Evolutionary conservation across 352 stramenopile species (phyloP).

Genomic region (Phytophthora constricta): DNA sequence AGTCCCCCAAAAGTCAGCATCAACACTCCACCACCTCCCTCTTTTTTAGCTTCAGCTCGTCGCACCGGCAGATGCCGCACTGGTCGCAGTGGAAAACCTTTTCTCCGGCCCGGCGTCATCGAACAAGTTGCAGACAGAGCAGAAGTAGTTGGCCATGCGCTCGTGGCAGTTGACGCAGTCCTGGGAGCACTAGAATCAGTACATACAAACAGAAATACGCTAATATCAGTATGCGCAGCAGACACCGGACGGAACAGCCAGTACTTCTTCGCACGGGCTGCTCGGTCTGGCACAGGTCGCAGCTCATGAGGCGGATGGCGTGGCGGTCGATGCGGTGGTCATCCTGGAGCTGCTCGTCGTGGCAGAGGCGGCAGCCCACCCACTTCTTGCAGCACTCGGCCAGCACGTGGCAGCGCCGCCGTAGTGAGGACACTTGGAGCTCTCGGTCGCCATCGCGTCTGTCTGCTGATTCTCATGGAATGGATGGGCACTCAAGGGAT

Average conservation of each 20-base stretch:
- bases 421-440: constrained; percentile 75
- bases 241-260: neutral
- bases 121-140: constrained; percentile 75
- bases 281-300: constrained; percentile 58
- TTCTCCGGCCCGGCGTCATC: constrained; percentile 67
- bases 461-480: too few relatives aligned
- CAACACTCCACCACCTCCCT: too few relatives aligned
- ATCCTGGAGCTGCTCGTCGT: constrained; percentile 55
- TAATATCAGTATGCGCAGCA: too few relatives aligned
- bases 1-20: neutral
- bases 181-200: constrained; percentile 50
- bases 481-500: too few relatives aligned
- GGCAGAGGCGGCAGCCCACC: constrained; percentile 78
- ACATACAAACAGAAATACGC: neutral
- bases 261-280: constrained; percentile 40
- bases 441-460: neutral
- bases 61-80: constrained; percentile 78
- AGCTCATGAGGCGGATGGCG: constrained; percentile 75
- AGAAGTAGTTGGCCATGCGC: constrained; percentile 72
- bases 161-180: constrained; percentile 54
- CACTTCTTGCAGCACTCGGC: constrained; percentile 78
- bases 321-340: constrained; percentile 83
- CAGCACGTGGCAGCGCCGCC: constrained; percentile 65
- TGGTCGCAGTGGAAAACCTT: constrained; percentile 80
- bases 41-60: constrained; percentile 15